Evolutionary conservation across 2,329 filamentous ascomycete genomes (phyloP), one percentile per base, ranked within the genome.

Genomic region (Dissoconium aciculare): DNA sequence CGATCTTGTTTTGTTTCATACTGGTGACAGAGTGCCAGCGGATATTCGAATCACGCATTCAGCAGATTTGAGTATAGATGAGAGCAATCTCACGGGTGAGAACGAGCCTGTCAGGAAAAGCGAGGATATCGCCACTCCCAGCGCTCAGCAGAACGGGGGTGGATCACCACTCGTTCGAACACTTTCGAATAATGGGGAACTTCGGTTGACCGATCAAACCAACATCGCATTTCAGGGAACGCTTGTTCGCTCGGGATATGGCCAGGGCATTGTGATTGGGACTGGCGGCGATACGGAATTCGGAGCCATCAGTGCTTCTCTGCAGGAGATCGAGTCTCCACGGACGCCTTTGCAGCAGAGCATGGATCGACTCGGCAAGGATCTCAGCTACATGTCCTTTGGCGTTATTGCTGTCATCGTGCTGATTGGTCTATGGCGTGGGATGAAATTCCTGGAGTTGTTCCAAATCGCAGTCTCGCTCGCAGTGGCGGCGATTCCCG

Each of bases 201-300:
- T 80, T 26, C 67, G 72, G 28, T 59, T 79, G 30, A 80, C 79
- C 38, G 77, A 79, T 32, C 72, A 77, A 45, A 80, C 78, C 46
- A 95, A 98, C 48, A 85, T 98, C 52, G 89, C 85, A 2, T 95
- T 94, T 54, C 95, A 98, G 85, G 89, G 89, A 15, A 98, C 89
- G 3, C 58, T 98, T 41, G 84, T 98, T 17, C 82, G 87, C 42
- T 94, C 87, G 19, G 89, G 89, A 8, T 78, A 98, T 49, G 89
- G 89, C 0, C 85, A 93, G 54, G 89, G 89, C 26, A 77, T 98
- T 42, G 89, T 98, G n/a, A 91, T 94, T 53, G 84, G 85, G 5
- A 98, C 89, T 5, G 91, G 91, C 33, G 79, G 80, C 17, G 74
- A 81, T 36, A 98, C 91, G 0, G 84, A 95, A 47, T 95, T 98